Conservation (phyloP, 768 basidiomycete species). For the Lactarius indigo region DNA sequence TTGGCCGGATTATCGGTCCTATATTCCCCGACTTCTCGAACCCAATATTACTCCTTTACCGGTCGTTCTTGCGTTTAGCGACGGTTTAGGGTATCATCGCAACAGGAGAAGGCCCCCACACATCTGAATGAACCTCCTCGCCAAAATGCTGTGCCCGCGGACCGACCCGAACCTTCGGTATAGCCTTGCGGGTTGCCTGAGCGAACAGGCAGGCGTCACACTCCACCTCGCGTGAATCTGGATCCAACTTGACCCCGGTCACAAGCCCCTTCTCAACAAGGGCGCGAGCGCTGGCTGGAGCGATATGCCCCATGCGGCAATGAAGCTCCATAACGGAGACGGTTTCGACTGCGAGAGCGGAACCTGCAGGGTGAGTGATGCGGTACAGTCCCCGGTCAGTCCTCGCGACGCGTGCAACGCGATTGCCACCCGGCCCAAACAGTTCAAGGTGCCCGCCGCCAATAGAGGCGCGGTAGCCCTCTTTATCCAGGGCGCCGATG, state of each 20-base stretch:
- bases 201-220: constrained; percentile 33
- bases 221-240: constrained; percentile 21
- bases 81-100: too few relatives aligned
- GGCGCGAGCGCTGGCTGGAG: constrained; percentile 26
- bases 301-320: constrained; percentile 35
- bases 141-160: not conserved
- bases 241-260: not conserved
- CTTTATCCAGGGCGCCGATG: not conserved
- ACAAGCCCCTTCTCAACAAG: constrained; percentile 21
- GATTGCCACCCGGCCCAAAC: not conserved
- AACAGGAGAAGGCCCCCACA: not conserved
- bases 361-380: not conserved
- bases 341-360: constrained; percentile 6
- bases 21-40: too few relatives aligned
- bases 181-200: not conserved
- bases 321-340: constrained; percentile 29
- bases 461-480: not conserved
- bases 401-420: not conserved
- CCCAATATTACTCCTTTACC: too few relatives aligned
- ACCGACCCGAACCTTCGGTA: not conserved
- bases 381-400: not conserved
- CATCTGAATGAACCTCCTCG: not conserved
- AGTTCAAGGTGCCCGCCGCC: not conserved
- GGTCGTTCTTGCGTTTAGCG: too few relatives aligned
- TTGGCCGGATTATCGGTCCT: too few relatives aligned